These are phyloP conservation scores for Lichtheimia hyalospora DNA, from an alignment of 371 early-diverging fungal genomes.

Conservation along the genomic window DNA sequence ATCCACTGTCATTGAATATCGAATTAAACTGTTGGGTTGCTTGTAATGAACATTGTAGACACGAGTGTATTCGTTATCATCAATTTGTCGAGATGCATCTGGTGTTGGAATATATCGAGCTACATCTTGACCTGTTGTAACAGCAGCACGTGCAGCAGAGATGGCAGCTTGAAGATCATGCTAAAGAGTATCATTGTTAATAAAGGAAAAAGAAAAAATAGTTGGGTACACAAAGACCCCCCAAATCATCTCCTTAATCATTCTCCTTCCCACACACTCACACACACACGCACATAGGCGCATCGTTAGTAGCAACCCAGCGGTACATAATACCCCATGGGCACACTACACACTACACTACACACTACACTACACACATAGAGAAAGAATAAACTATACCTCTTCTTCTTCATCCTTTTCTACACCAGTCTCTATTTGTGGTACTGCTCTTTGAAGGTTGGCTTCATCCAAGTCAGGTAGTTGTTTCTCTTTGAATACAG, in stretches of 20 bases:
- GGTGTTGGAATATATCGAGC: slow-evolving; percentile 89
- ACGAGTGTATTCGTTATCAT: slow-evolving; percentile 54
- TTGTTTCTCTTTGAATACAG: slow-evolving; percentile 59
- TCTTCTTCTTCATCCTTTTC: slow-evolving; percentile 93
- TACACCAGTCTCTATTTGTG: slow-evolving; percentile 82
- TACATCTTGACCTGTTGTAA: slow-evolving; percentile 54
- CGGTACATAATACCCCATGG: not conserved
- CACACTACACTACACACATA: too few relatives aligned
- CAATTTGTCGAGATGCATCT: slow-evolving; percentile 74
- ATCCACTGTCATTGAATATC: slow-evolving; percentile 89
- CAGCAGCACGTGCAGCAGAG: slow-evolving; percentile 73
- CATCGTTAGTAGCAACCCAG: too few relatives aligned
- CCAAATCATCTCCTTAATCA: slow-evolving; percentile 7
- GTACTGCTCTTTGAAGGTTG: slow-evolving; percentile 61
- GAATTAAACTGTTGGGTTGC: slow-evolving; percentile 78
- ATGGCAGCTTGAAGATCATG: slow-evolving; percentile 96
- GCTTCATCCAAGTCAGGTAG: slow-evolving; percentile 62
- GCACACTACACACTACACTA: not conserved
- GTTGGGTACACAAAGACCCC: not conserved
- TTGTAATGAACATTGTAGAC: slow-evolving; percentile 70
- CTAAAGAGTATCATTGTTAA: slow-evolving; percentile 48
- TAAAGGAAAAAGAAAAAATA: too few relatives aligned
- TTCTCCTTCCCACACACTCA: not conserved
- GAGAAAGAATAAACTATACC: slow-evolving; percentile 22
- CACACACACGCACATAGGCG: too few relatives aligned